Evolutionary conservation across 768 basidiomycete genomes (phyloP).

Genomic region (Tulasnella sp.): DNA sequence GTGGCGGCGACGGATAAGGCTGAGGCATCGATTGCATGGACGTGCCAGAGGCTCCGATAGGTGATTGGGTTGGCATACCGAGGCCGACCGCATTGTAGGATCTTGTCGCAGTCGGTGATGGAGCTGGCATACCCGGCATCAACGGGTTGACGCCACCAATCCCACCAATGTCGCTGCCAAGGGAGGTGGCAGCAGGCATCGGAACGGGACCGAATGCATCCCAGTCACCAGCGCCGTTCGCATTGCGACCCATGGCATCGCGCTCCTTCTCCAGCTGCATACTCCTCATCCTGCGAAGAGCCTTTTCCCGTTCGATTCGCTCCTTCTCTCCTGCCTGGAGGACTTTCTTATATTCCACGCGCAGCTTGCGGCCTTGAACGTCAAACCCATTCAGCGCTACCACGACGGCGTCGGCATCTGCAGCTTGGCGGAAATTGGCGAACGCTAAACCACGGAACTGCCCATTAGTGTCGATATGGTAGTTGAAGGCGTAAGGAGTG

Average conservation of each 20-base stretch:
- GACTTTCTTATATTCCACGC: conserved; percentile 99
- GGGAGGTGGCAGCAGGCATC: neutral
- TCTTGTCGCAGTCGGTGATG: conserved; percentile 15
- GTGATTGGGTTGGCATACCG: conserved; percentile 13
- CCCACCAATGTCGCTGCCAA: conserved; percentile 15
- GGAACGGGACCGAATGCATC: conserved; percentile 68
- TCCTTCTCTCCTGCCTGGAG: conserved; percentile 99
- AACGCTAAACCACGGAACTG: conserved; percentile 97
- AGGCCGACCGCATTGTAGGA: conserved; percentile 14
- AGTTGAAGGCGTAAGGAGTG: conserved; percentile 98
- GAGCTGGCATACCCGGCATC: conserved; percentile 21
- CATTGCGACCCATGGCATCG: conserved; percentile 35
- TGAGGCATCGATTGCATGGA: conserved; percentile 33
- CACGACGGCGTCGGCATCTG: conserved; percentile 92
- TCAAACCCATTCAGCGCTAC: conserved; percentile 95
- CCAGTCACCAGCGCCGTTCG: conserved; percentile 42
- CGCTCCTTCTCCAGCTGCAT: conserved; percentile 92
- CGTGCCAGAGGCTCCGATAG: conserved; percentile 9
- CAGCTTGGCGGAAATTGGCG: conserved; percentile 91
- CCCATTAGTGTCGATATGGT: conserved; percentile 94
- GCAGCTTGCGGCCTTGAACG: conserved; percentile 92
- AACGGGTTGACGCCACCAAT: conserved; percentile 20
- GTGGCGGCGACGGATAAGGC: conserved; percentile 43
- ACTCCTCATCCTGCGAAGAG: conserved; percentile 93
- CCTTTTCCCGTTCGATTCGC: conserved; percentile 97